Conservation (phyloP, 2,329 filamentous ascomycete species). For the Sporothrix inflata region DNA sequence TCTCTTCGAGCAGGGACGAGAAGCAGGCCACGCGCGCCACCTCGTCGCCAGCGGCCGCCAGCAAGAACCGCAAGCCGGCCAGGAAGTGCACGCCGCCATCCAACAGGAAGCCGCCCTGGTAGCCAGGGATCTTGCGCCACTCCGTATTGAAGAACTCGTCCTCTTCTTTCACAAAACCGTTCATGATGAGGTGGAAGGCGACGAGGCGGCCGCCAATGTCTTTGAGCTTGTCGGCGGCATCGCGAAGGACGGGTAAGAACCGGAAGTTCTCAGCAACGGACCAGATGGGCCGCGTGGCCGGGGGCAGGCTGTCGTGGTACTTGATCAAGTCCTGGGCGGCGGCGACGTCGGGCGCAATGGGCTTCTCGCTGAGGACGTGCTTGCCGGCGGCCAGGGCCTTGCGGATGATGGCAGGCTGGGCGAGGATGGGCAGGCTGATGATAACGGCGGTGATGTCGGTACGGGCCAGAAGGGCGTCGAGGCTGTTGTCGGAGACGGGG, state of each 20-base stretch:
- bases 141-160: constrained; percentile 55
- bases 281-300: constrained; percentile 48
- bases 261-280: constrained; percentile 75
- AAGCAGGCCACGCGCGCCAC: constrained; percentile 57
- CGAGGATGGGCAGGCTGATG: constrained; percentile 64
- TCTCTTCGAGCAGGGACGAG: constrained; percentile 55
- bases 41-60: constrained; percentile 49
- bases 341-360: constrained; percentile 60
- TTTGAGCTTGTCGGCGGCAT: constrained; percentile 35
- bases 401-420: constrained; percentile 62
- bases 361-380: constrained; percentile 72
- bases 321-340: constrained; percentile 36
- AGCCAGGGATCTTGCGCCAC: constrained; percentile 67
- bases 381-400: constrained; percentile 66
- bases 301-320: constrained; percentile 40
- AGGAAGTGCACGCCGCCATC: constrained; percentile 76
- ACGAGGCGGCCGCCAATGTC: constrained; percentile 39
- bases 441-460: constrained; percentile 60
- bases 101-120: constrained; percentile 77
- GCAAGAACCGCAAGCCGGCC: constrained; percentile 63
- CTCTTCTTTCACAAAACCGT: constrained; percentile 46
- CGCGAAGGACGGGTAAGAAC: constrained; percentile 42
- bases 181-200: constrained; percentile 48
- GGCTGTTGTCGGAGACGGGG: constrained; percentile 49
- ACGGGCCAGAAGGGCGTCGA: constrained; percentile 57